These are phyloP conservation scores for Talaromyces sp. DNA, from an alignment of 2,329 filamentous ascomycete genomes.

Conservation along the genomic window DNA sequence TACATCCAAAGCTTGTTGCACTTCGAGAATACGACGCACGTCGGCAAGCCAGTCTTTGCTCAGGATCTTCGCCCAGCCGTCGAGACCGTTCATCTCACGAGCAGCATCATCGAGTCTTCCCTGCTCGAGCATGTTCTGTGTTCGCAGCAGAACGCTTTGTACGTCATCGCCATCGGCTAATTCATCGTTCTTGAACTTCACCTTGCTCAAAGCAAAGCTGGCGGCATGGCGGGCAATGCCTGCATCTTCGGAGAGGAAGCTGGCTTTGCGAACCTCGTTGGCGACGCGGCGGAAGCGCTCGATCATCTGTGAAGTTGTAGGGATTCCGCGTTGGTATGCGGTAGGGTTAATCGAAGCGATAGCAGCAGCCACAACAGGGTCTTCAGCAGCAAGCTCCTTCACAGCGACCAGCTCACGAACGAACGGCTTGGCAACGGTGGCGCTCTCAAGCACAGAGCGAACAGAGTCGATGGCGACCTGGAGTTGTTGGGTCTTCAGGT, in stretches of 20 bases:
- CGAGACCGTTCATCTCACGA: conserved; percentile 87
- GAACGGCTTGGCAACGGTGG: conserved; percentile 73
- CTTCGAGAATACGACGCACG: conserved; percentile 86
- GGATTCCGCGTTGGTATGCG: conserved; percentile 88
- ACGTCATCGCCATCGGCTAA: conserved; percentile 81
- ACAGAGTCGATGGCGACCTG: conserved; percentile 95
- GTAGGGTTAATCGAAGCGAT: conserved; percentile 93
- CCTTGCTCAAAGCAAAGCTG: conserved; percentile 81
- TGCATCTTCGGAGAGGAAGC: conserved; percentile 84
- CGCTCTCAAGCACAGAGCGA: conserved; percentile 72
- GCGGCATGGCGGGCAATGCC: conserved; percentile 92
- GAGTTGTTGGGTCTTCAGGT: conserved; percentile 90
- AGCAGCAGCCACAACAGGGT: conserved; percentile 83
- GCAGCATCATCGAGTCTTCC: conserved; percentile 87
- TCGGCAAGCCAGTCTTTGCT: conserved; percentile 92
- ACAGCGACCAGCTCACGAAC: conserved; percentile 88
- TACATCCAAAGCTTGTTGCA: conserved; percentile 93
- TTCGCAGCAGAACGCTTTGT: conserved; percentile 84
- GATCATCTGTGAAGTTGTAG: conserved; percentile 77
- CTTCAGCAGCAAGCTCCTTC: conserved; percentile 81
- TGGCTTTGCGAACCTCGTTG: conserved; percentile 87
- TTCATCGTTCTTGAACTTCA: conserved; percentile 93
- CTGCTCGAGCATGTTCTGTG: conserved; percentile 86
- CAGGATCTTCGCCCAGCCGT: conserved; percentile 92
- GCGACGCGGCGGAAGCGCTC: conserved; percentile 95